phyloP scores from a whole-genome alignment of 768 basidiomycete species.

The Filobasidium floriforme region DNA sequence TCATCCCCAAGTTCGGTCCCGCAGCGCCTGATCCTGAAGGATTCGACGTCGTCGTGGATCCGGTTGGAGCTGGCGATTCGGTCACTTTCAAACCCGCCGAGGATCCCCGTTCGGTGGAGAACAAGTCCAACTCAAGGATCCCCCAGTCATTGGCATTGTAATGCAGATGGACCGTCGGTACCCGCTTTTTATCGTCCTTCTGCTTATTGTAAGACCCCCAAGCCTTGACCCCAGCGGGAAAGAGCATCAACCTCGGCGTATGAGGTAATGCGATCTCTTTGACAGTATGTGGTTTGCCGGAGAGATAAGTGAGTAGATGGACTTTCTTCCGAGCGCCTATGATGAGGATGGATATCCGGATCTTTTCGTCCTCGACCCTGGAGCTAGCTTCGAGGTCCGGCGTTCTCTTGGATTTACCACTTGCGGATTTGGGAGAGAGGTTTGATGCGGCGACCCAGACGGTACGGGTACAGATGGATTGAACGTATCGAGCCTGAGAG shows the following conservation, averaged over 20 bases:
- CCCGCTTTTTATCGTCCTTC: neutral
- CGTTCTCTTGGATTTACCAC: constrained; percentile 25
- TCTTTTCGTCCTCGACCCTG: constrained; percentile 48
- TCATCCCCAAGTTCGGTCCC: neutral
- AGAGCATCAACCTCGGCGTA: constrained; percentile 75
- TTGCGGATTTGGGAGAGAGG: constrained; percentile 17
- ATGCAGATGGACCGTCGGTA: constrained; percentile 5
- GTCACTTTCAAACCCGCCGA: neutral
- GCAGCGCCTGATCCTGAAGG: neutral
- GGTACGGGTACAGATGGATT: constrained; percentile 71
- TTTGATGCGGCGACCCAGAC: constrained; percentile 48
- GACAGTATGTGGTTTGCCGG: constrained; percentile 12
- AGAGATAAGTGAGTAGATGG: constrained; percentile 58
- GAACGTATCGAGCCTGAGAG: constrained; percentile 66
- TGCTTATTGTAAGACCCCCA: neutral
- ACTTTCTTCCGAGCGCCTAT: constrained; percentile 80
- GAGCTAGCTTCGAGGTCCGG: constrained; percentile 33
- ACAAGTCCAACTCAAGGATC: neutral
- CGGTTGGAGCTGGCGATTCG: neutral
- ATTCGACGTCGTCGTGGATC: neutral
- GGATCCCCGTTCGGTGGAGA: neutral
- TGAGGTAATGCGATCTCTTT: constrained; percentile 80
- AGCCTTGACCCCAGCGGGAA: constrained; percentile 48
- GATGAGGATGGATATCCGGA: constrained; percentile 63
- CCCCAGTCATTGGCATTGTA: constrained; percentile 4